These are phyloP conservation scores for Mortierella sp. DNA, from an alignment of 371 early-diverging fungal genomes.

Conservation along the genomic window DNA sequence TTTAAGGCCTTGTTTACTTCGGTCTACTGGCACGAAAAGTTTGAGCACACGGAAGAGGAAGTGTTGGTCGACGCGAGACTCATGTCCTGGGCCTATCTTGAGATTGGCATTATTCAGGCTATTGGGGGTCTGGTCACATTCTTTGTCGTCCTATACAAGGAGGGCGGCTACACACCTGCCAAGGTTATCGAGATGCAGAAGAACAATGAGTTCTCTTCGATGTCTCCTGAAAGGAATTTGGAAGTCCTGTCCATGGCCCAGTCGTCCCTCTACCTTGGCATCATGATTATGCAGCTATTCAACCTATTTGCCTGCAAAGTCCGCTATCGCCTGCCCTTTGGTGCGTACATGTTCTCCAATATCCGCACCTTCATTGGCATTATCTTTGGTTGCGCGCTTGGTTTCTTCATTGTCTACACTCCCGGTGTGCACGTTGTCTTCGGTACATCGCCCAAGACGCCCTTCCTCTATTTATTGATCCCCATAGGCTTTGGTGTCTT, in stretches of 20 bases:
- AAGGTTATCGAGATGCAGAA: slow-evolving; percentile 68
- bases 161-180: slow-evolving; percentile 66
- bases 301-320: slow-evolving; percentile 95
- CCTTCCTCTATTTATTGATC: slow-evolving; percentile 82
- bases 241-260: slow-evolving; percentile 77
- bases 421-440: slow-evolving; percentile 86
- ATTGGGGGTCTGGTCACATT: slow-evolving; percentile 80
- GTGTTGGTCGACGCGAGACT: slow-evolving; percentile 86
- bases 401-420: slow-evolving; percentile 81
- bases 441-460: slow-evolving; percentile 70
- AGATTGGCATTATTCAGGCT: slow-evolving; percentile 86
- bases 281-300: slow-evolving; percentile 92
- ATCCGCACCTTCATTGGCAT: slow-evolving; percentile 73
- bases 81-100: slow-evolving; percentile 89
- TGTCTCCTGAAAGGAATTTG: not conserved
- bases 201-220: slow-evolving; percentile 44
- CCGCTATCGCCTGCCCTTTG: slow-evolving; percentile 79
- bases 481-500: slow-evolving; percentile 83
- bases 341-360: slow-evolving; percentile 87
- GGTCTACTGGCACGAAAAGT: slow-evolving; percentile 73
- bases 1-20: slow-evolving; percentile 63
- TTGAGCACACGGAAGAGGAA: slow-evolving; percentile 83
- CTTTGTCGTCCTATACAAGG: slow-evolving; percentile 76
- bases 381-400: slow-evolving; percentile 70
- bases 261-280: slow-evolving; percentile 80